Conservation (phyloP, 352 stramenopile species). For the Pythium periplocum region DNA sequence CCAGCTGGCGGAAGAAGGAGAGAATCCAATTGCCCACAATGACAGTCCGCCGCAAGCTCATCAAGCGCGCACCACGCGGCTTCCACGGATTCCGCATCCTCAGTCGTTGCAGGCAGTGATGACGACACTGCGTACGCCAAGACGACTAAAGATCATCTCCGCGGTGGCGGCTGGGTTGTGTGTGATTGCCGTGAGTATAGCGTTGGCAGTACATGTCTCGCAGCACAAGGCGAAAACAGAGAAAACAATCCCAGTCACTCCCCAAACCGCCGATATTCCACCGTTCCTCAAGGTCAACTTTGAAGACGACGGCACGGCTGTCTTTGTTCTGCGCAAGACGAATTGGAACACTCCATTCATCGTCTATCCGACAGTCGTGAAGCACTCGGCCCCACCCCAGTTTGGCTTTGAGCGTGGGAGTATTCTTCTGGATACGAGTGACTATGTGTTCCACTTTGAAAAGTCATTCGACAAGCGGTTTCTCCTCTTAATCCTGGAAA, state of each 20-base stretch:
- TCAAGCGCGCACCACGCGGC: too few species aligned
- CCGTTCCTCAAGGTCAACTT: slow-evolving; percentile 46
- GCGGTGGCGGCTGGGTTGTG: slow-evolving; percentile 11
- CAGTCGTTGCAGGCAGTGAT: neutral
- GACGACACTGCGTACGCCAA: neutral
- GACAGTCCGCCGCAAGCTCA: too few species aligned
- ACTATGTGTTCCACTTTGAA: slow-evolving; percentile 74
- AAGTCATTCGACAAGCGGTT: slow-evolving; percentile 24
- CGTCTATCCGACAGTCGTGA: slow-evolving; percentile 64
- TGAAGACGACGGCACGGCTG: slow-evolving; percentile 16
- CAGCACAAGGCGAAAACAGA: neutral
- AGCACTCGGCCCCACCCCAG: slow-evolving; percentile 37
- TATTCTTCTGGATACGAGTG: slow-evolving; percentile 47
- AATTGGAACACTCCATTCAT: slow-evolving; percentile 65
- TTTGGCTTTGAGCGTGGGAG: slow-evolving; percentile 38
- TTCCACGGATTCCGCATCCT: too few species aligned
- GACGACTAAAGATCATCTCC: slow-evolving; percentile 14
- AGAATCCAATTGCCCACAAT: slow-evolving; percentile 1
- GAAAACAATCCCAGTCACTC: slow-evolving; percentile 17
- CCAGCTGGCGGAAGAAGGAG: slow-evolving; percentile 6
- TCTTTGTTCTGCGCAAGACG: slow-evolving; percentile 53
- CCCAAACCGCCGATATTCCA: slow-evolving; percentile 2
- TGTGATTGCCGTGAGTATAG: slow-evolving; percentile 16
- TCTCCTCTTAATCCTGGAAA: slow-evolving; percentile 54
- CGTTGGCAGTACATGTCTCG: slow-evolving; percentile 5